These are phyloP conservation scores for Podospora appendiculata DNA, from an alignment of 495 filamentous ascomycete genomes.

Conservation along the genomic window DNA sequence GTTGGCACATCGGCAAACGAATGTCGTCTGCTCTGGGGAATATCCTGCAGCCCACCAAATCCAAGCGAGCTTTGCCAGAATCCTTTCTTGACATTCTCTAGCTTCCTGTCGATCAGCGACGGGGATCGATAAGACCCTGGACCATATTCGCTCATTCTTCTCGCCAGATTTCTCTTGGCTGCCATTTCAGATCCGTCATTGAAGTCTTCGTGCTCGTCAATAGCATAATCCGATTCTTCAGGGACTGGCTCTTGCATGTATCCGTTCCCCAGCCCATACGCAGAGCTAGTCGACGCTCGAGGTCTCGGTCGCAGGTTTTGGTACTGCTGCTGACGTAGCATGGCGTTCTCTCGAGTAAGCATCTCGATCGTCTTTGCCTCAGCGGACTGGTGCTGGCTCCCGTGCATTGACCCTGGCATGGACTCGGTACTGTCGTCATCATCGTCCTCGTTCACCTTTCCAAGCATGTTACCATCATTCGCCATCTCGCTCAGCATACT, in stretches of 20 bases:
- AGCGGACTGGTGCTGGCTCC: constrained; percentile 46
- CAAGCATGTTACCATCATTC: constrained; percentile 60
- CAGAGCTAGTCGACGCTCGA: constrained; percentile 49
- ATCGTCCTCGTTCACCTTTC: constrained; percentile 74
- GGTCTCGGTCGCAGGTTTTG: constrained; percentile 55
- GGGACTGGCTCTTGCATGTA: constrained; percentile 59
- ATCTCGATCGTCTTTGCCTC: constrained; percentile 66
- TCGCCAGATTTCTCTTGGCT: constrained; percentile 44
- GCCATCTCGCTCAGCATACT: constrained; percentile 78
- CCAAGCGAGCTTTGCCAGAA: constrained; percentile 85
- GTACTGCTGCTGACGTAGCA: constrained; percentile 58
- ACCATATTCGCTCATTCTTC: constrained; percentile 58
- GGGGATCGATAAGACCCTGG: constrained; percentile 45
- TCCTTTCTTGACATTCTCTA: constrained; percentile 72
- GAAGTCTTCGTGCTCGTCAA: constrained; percentile 61
- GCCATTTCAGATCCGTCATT: constrained; percentile 47
- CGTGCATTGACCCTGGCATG: constrained; percentile 46
- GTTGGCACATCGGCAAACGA: constrained; percentile 83
- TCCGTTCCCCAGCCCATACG: constrained; percentile 45
- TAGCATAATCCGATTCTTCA: constrained; percentile 63
- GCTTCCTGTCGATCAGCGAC: constrained; percentile 56
- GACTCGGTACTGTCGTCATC: constrained; percentile 62
- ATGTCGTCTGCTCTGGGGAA: constrained; percentile 83
- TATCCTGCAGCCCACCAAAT: constrained; percentile 61
- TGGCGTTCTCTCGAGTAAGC: constrained; percentile 63